A percentile compares a stretch with the other conserved stretches of the same genome.
Conservation (phyloP, 441 rosid genomes). For the Populus tomentosa region DNA sequence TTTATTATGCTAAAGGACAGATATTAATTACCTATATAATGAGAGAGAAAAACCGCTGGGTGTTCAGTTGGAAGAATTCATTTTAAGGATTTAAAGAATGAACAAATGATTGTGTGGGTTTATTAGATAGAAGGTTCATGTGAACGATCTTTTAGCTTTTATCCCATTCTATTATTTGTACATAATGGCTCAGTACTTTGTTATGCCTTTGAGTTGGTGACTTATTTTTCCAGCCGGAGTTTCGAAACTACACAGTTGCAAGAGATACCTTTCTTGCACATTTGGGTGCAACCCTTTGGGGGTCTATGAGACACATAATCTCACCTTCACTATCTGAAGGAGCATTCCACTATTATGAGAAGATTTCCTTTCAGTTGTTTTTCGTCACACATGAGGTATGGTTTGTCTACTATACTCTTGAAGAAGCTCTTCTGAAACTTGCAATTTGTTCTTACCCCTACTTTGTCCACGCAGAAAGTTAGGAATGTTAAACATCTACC, state of each 20-base stretch:
- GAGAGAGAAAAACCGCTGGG: no score
- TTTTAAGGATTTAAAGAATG: no score
- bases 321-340: slow-evolving; percentile 97
- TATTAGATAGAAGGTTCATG: no score
- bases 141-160: no score
- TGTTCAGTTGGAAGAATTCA: no score
- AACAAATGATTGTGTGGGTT: no score
- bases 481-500: slow-evolving; percentile 64
- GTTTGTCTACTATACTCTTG: slow-evolving; percentile 6
- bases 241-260: slow-evolving; percentile 92
- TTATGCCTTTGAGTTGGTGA: not conserved
- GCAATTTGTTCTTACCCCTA: slow-evolving; percentile 12
- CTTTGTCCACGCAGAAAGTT: slow-evolving; percentile 62
- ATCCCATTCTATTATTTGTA: not conserved
- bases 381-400: slow-evolving; percentile 95
- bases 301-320: slow-evolving; percentile 86
- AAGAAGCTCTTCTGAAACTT: slow-evolving; percentile 18
- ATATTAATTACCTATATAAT: no score
- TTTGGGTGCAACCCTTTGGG: slow-evolving; percentile 93
- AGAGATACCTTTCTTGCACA: slow-evolving; percentile 96
- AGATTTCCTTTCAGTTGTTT: slow-evolving; percentile 88
- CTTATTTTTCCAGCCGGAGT: slow-evolving; percentile 48
- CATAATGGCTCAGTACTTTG: not conserved
- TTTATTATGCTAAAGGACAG: no score
- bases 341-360: slow-evolving; percentile 94